These are phyloP conservation scores for Talaromyces pinophilus DNA, from an alignment of 2,329 filamentous ascomycete species.

Conservation along the genomic window DNA sequence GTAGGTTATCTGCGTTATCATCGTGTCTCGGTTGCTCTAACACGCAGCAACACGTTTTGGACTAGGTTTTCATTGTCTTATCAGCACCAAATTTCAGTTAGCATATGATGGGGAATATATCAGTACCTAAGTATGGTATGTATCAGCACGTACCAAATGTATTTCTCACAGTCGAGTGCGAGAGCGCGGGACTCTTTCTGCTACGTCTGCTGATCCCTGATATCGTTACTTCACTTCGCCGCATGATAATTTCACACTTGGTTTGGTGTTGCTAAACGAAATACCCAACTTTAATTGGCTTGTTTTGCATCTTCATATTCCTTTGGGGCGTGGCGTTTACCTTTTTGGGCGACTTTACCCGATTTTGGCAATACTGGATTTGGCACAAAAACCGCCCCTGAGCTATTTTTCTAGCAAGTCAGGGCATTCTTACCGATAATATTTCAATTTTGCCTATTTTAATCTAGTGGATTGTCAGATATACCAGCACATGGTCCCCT, in stretches of 20 bases:
- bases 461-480: neutral
- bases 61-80: neutral
- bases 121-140: neutral
- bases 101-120: slow-evolving; percentile 6
- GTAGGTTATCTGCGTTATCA: slow-evolving; percentile 6
- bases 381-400: neutral
- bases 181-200: neutral
- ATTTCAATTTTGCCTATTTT: neutral
- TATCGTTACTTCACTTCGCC: neutral
- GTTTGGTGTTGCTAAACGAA: neutral
- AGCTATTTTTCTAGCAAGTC: neutral
- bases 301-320: neutral
- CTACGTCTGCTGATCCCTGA: neutral
- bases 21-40: slow-evolving; percentile 1
- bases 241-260: neutral
- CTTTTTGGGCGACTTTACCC: slow-evolving; percentile 1
- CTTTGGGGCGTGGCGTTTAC: neutral
- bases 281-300: neutral
- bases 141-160: neutral
- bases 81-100: neutral
- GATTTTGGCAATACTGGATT: slow-evolving; percentile 12
- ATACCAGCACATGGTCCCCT: neutral
- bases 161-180: neutral
- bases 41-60: neutral
- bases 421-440: neutral